phyloP scores from a whole-genome alignment of 352 stramenopile genomes.

The Phytophthora fragariae region DNA sequence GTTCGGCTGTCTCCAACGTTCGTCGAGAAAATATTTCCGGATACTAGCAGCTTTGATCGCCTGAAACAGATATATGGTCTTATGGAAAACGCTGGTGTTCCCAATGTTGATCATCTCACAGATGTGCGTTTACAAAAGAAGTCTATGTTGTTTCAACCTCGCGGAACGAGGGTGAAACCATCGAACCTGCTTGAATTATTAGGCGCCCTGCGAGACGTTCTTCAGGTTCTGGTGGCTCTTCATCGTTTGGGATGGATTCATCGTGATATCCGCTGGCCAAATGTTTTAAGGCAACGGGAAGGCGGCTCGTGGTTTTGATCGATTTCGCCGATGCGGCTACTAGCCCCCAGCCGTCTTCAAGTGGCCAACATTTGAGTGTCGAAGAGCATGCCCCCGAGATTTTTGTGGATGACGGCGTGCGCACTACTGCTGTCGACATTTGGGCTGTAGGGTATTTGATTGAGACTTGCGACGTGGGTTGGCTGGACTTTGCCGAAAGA shows the following conservation, averaged over 20 bases:
- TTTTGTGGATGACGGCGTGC: slow-evolving; percentile 15
- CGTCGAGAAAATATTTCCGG: slow-evolving; percentile 20
- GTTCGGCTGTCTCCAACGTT: slow-evolving; percentile 15
- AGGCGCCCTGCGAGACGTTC: slow-evolving; percentile 20
- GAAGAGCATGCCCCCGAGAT: slow-evolving; percentile 33
- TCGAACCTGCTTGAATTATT: slow-evolving; percentile 20
- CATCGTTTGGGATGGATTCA: slow-evolving; percentile 25
- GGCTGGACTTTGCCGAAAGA: slow-evolving; percentile 17
- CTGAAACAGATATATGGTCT: slow-evolving; percentile 12
- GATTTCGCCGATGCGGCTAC: slow-evolving; percentile 17
- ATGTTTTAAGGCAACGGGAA: slow-evolving; percentile 14
- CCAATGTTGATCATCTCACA: slow-evolving; percentile 22
- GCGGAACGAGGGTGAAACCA: slow-evolving; percentile 11
- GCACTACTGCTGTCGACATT: slow-evolving; percentile 34
- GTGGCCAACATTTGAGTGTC: slow-evolving; percentile 18
- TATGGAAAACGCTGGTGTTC: slow-evolving; percentile 17
- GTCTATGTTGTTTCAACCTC: slow-evolving; percentile 14
- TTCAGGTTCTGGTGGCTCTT: slow-evolving; percentile 19
- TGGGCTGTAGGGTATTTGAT: slow-evolving; percentile 34
- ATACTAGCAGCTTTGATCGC: slow-evolving; percentile 10
- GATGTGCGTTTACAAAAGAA: slow-evolving; percentile 8
- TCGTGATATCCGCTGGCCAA: slow-evolving; percentile 27
- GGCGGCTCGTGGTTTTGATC: slow-evolving; percentile 23
- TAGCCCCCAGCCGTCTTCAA: slow-evolving; percentile 21
- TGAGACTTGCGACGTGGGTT: slow-evolving; percentile 23